phyloP scores from a whole-genome alignment of 2,329 filamentous ascomycete species.

The Colletotrichum sp. region DNA sequence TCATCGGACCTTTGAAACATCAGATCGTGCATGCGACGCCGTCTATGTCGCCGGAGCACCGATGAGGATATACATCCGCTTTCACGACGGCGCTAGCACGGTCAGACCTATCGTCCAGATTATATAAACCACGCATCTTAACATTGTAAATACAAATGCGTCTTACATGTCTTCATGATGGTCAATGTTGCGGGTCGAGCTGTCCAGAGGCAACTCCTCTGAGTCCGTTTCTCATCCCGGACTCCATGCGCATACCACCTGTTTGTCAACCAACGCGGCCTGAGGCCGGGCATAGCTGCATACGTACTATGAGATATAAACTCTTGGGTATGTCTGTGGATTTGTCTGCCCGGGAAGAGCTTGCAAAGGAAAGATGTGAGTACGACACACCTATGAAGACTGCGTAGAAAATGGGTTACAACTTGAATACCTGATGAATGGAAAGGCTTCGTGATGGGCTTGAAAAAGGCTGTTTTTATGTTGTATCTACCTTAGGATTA shows the following conservation, averaged over 20 bases:
- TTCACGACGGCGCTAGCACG: neutral
- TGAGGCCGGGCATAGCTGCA: neutral
- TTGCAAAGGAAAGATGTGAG: neutral
- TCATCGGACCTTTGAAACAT: neutral
- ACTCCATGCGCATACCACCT: neutral
- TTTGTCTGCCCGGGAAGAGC: neutral
- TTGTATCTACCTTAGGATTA: neutral
- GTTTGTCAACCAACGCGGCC: rapidly evolving
- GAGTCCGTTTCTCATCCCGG: neutral
- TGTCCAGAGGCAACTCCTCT: neutral
- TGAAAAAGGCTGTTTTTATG: rapidly evolving
- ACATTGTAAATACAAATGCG: neutral
- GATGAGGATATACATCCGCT: neutral
- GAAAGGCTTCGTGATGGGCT: rapidly evolving
- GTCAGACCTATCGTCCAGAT: neutral
- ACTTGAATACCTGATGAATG: neutral
- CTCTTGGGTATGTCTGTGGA: neutral
- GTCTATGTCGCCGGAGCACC: neutral
- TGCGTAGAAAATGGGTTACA: neutral
- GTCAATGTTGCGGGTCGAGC: neutral
- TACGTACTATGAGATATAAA: neutral
- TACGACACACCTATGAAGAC: neutral
- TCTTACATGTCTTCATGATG: neutral
- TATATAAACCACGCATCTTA: neutral
- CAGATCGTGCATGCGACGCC: neutral